Base-by-base conservation (phyloP, 2,329 filamentous ascomycete species). In the Cyclaneusma minus region DNA sequence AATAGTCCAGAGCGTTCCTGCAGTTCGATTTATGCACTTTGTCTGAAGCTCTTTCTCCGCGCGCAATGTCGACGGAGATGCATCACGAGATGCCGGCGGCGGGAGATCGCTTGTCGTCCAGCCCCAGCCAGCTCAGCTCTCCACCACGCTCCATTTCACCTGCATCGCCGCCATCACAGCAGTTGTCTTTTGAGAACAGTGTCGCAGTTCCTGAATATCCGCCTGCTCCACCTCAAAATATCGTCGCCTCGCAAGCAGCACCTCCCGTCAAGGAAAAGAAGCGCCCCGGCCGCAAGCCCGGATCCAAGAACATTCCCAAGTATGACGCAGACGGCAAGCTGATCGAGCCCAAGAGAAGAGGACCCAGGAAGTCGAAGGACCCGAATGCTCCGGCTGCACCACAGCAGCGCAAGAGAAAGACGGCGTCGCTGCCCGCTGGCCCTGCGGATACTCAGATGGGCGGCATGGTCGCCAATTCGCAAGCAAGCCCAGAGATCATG, bases 271-370 rank as follows among this genome's bases (percentile, higher is more conserved):
- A 15, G 11, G 52, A 68, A 4, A 72, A 72, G 50, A 76, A 75
- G 51, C n/a, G n/a, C n/a, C 68, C 69, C 12, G 69, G 68, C 13
- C 62, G 70, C 25, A 76, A 76, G 43, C 68, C 70, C 41, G 77
- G 62, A 43, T 66, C 55, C 33, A 44, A 29, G 43, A 49, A 54
- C 11, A n/a, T n/a, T n/a, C n/a, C n/a, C n/a, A n/a, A n/a, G n/a
- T n/a, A n/a, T n/a, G n/a, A n/a, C n/a, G 56, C 63, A 9, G 52
- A 53, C 13, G 47, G 56, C 35, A 36, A 6, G 29, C n/a, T n/a
- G n/a, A n/a, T n/a, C n/a, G n/a, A n/a, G n/a, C 35, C 27, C 35
- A 52, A 38, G 68, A 68, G 44, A 52, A 62, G 64, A 31, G 62
- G 59, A 35, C 54, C 58, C 6, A 50, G 68, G 29, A 74, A 73